Percentiles rank a stretch among this genome's conserved stretches.
phyloP scores from a whole-genome alignment of 2,329 filamentous ascomycete genomes.

The Trichophyton mentagrophytes region DNA sequence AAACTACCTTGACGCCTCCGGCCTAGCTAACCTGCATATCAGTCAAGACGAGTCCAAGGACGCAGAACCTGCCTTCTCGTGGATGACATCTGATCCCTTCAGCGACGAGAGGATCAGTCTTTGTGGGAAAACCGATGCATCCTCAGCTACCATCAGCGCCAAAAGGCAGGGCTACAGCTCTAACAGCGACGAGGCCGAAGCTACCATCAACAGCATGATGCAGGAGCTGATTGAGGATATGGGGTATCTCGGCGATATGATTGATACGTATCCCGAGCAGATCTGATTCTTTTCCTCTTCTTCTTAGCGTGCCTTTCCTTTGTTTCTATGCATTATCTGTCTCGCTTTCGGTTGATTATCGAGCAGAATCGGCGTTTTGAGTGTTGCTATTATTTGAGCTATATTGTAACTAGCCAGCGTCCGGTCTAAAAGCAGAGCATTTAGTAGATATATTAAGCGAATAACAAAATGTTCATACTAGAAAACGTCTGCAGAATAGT shows the following conservation, averaged over 20 bases:
- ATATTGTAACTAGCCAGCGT: not conserved
- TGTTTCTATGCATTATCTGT: not conserved
- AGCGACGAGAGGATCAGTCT: not conserved
- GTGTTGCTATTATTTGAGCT: not conserved
- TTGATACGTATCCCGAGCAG: constrained; percentile 15
- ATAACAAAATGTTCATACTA: not conserved
- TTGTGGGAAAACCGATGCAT: not conserved
- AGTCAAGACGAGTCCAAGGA: not conserved
- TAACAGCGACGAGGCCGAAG: not conserved
- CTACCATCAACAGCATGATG: constrained; percentile 23
- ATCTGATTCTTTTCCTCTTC: not conserved
- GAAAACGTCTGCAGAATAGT: too few species aligned
- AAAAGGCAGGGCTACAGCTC: not conserved
- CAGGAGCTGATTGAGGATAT: constrained; percentile 40
- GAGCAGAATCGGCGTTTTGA: not conserved
- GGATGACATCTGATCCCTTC: constrained; percentile 2
- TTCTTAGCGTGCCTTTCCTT: not conserved
- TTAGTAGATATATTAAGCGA: not conserved
- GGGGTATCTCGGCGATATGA: constrained; percentile 39
- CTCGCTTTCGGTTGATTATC: not conserved
- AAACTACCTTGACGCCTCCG: not conserved
- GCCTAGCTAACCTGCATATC: not conserved
- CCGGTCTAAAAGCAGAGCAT: not conserved
- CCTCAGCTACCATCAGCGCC: not conserved
- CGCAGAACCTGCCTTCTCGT: not conserved